Percentiles rank a stretch among this genome's conserved stretches.
phyloP scores from a whole-genome alignment of 805 yeast species.

The Nadsonia fulvescens region DNA sequence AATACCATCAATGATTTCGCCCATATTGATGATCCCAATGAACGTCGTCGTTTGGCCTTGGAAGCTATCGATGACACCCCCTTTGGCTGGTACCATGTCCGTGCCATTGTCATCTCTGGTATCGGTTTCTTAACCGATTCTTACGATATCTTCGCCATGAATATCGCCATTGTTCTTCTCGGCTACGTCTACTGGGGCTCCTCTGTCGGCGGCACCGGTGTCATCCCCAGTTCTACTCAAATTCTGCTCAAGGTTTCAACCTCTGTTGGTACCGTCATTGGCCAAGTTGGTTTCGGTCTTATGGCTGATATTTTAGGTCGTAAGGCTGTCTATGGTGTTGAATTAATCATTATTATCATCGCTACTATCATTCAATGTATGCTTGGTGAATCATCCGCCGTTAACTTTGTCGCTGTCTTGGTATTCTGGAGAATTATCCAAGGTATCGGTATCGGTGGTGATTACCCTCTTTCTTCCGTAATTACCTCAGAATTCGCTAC shows the following conservation, averaged over 20 bases:
- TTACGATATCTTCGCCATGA: conserved; percentile 82
- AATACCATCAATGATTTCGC: conserved; percentile 36
- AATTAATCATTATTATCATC: conserved; percentile 65
- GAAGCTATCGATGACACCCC: conserved; percentile 41
- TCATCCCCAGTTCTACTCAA: conserved; percentile 49
- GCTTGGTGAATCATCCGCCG: conserved; percentile 52
- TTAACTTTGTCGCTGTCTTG: conserved; percentile 56
- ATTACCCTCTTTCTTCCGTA: conserved; percentile 85
- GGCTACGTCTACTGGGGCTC: conserved; percentile 58
- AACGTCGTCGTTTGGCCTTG: conserved; percentile 40
- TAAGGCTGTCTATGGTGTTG: conserved; percentile 74
- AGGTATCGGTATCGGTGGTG: conserved; percentile 98
- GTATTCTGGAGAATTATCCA: conserved; percentile 64
- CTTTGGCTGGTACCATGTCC: conserved; percentile 41
- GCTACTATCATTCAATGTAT: conserved; percentile 68
- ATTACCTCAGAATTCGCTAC: conserved; percentile 85
- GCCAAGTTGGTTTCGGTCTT: conserved; percentile 73
- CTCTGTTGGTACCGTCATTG: conserved; percentile 85
- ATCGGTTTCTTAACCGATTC: conserved; percentile 90
- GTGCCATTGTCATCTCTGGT: conserved; percentile 66
- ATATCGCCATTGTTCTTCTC: conserved; percentile 66
- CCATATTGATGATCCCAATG: conserved; percentile 38
- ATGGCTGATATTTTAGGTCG: conserved; percentile 72
- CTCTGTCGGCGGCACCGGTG: conserved; percentile 17
- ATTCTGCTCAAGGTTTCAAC: conserved; percentile 77